Conservation (phyloP, 2,329 filamentous ascomycete genomes). For the Amauroascus verrucosus region DNA sequence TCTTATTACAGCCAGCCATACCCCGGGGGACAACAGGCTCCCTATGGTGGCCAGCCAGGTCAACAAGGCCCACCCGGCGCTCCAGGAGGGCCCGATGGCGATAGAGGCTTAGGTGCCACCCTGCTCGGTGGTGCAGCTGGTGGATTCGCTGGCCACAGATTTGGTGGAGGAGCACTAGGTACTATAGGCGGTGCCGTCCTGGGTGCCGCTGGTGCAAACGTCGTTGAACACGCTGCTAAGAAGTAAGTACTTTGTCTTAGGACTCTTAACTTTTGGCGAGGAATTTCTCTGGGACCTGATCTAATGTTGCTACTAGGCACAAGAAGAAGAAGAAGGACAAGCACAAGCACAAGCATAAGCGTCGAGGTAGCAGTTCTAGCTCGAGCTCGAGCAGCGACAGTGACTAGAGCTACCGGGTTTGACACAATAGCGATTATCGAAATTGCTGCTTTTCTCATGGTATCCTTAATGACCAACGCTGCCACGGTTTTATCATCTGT, state of each 20-base stretch:
- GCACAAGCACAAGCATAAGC: constrained; percentile 15
- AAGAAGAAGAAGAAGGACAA: constrained; percentile 22
- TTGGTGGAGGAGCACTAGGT: constrained; percentile 27
- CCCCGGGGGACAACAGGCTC: constrained; percentile 6
- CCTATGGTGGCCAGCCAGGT: constrained; percentile 4
- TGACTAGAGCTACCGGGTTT: constrained; percentile 13
- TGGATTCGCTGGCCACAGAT: constrained; percentile 28
- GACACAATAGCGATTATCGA: background rate
- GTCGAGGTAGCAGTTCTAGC: constrained; percentile 20
- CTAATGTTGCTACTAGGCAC: background rate
- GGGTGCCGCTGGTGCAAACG: constrained; percentile 27
- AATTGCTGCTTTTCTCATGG: background rate
- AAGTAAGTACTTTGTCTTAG: constrained; percentile 22
- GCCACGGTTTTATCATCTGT: background rate
- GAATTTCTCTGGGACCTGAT: background rate
- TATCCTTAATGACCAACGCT: background rate
- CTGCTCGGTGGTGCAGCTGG: constrained; percentile 31
- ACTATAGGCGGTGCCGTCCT: constrained; percentile 27
- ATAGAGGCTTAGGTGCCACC: constrained; percentile 30
- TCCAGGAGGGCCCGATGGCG: constrained; percentile 22
- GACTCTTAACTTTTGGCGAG: background rate
- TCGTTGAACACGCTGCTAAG: constrained; percentile 20
- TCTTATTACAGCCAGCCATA: constrained; percentile 24
- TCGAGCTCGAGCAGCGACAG: constrained; percentile 16
- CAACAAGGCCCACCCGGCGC: constrained; percentile 6